phyloP scores from a whole-genome alignment of 164 flowering plant genomes.

The Annona cherimola region DNA sequence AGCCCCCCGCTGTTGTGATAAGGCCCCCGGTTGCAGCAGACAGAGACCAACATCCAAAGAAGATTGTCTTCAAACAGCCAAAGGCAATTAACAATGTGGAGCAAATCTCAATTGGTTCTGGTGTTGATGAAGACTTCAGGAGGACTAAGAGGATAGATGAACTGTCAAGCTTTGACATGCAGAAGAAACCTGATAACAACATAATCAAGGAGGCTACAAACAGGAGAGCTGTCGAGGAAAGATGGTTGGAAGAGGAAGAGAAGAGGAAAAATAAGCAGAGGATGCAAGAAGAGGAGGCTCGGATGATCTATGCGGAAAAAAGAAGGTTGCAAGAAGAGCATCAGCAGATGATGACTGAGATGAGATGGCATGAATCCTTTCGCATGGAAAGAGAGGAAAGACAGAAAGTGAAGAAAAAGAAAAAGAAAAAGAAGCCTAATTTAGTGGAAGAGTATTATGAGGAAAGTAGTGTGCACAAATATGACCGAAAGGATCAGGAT shows the following conservation, averaged over 20 bases:
- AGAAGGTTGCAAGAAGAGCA: slow-evolving; percentile 37
- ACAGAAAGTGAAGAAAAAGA: slow-evolving; percentile 46
- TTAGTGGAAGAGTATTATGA: slow-evolving; percentile 48
- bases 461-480: slow-evolving; percentile 42
- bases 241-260: slow-evolving; percentile 68
- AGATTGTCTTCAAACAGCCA: slow-evolving; percentile 67
- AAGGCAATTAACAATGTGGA: slow-evolving; percentile 53
- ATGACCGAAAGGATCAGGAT: slow-evolving; percentile 58
- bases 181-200: slow-evolving; percentile 33
- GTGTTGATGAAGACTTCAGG: slow-evolving; percentile 31
- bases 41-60: slow-evolving; percentile 54
- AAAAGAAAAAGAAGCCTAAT: slow-evolving; percentile 44
- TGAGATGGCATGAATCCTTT: slow-evolving; percentile 46
- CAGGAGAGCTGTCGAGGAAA: slow-evolving; percentile 41
- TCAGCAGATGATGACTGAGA: slow-evolving; percentile 45
- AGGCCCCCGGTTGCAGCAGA: slow-evolving; percentile 52
- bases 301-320: slow-evolving; percentile 41
- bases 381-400: slow-evolving; percentile 56
- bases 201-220: slow-evolving; percentile 27
- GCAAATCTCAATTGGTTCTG: slow-evolving; percentile 37
- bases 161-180: slow-evolving; percentile 46
- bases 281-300: slow-evolving; percentile 42
- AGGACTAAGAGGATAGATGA: slow-evolving; percentile 74
- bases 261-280: slow-evolving; percentile 32
- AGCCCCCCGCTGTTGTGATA: slow-evolving; percentile 48